phyloP scores from a whole-genome alignment of 768 basidiomycete species.

The Jaapia argillacea region DNA sequence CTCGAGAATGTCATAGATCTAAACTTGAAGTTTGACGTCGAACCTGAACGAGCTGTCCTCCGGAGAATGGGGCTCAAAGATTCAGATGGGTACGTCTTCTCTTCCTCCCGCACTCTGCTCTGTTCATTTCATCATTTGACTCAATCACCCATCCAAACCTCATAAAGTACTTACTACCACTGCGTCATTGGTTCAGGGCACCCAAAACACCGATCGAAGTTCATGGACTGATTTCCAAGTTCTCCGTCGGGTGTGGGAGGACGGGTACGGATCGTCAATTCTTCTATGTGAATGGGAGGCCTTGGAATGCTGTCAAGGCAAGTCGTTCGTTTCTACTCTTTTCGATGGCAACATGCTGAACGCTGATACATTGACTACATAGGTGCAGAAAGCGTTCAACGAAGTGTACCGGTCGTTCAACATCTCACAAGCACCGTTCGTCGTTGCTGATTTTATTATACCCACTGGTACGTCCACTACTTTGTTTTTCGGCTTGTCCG shows the following conservation, averaged over 20 bases:
- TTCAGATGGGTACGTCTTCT: conserved; percentile 5
- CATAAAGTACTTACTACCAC: no score
- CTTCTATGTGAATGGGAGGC: conserved; percentile 87
- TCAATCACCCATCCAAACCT: no score
- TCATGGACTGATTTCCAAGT: conserved; percentile 78
- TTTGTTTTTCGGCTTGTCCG: not conserved
- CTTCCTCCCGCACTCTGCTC: not conserved
- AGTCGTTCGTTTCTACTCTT: no score
- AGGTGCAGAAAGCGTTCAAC: conserved; percentile 86
- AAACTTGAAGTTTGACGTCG: conserved; percentile 57
- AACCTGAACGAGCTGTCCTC: conserved; percentile 46
- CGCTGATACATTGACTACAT: not conserved
- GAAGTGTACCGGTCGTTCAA: conserved; percentile 88
- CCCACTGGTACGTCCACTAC: conserved; percentile 52
- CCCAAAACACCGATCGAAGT: conserved; percentile 35
- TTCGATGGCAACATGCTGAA: no score
- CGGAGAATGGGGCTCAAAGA: conserved; percentile 27
- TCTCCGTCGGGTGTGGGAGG: conserved; percentile 64
- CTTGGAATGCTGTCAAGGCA: conserved; percentile 73
- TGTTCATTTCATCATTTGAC: not conserved
- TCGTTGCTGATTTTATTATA: conserved; percentile 75
- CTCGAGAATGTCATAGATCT: conserved; percentile 71
- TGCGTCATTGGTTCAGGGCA: no score
- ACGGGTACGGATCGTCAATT: conserved; percentile 81
- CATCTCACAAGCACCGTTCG: conserved; percentile 63